Evolutionary conservation across 306 rosid genomes (phyloP).

Genomic region (Macrotyloma uniflorum): DNA sequence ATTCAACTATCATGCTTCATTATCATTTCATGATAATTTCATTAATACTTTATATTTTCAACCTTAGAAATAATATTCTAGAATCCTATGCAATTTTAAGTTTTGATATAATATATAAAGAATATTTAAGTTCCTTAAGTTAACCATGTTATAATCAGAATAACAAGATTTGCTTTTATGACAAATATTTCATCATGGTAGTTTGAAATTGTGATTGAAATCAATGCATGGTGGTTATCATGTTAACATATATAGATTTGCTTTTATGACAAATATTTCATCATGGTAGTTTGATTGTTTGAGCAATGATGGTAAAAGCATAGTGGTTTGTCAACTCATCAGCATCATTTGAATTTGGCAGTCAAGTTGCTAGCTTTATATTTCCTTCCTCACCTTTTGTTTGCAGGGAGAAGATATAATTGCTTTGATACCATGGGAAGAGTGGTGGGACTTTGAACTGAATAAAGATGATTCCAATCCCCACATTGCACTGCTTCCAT

Average conservation of each 20-base stretch:
- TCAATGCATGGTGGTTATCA: not conserved
- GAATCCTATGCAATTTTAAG: slow-evolving; percentile 1
- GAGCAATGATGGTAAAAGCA: slow-evolving; percentile 11
- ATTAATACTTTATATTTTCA: slow-evolving; percentile 7
- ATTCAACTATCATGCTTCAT: not conserved
- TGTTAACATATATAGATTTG: slow-evolving; percentile 20
- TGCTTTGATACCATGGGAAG: slow-evolving; percentile 88
- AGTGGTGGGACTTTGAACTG: slow-evolving; percentile 95
- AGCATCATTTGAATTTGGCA: not conserved
- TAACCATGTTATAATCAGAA: slow-evolving; percentile 25
- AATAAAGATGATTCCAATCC: slow-evolving; percentile 86
- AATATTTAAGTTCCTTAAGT: not conserved
- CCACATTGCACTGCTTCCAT: slow-evolving; percentile 92
- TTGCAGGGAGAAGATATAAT: slow-evolving; percentile 88
- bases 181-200: no score
- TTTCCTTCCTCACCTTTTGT: slow-evolving; percentile 35
- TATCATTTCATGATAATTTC: slow-evolving; percentile 12
- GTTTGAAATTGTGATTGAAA: slow-evolving; percentile 21
- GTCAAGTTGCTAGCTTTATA: slow-evolving; percentile 25
- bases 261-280: slow-evolving; percentile 6
- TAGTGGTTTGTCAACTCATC: slow-evolving; percentile 6
- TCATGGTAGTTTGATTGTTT: slow-evolving; percentile 4
- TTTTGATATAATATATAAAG: not conserved
- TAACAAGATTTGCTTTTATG: no score
- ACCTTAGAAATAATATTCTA: not conserved